Conservation (phyloP, 441 rosid species). For the Populus hybrid region DNA sequence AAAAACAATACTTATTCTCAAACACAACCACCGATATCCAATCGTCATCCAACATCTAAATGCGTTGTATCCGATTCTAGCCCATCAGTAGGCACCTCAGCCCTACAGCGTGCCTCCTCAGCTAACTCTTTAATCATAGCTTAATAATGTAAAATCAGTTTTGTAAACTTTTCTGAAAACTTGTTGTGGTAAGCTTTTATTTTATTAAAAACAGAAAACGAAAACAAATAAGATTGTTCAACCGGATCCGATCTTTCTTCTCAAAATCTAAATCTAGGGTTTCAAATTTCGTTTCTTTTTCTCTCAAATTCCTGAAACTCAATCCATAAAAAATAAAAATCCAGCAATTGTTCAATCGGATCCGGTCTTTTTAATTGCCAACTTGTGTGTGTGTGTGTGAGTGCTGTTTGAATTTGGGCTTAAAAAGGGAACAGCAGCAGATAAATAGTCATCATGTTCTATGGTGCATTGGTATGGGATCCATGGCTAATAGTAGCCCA, state of each 20-base stretch:
- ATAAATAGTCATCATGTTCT: constrained; percentile 56
- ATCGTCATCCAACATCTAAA: background rate
- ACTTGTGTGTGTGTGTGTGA: too few relatives aligned
- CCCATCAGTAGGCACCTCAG: background rate
- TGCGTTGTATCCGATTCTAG: background rate
- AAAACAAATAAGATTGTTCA: background rate
- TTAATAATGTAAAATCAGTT: background rate
- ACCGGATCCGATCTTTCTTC: too few relatives aligned
- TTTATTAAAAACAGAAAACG: background rate
- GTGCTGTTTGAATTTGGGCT: too few relatives aligned
- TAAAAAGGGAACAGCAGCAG: too few relatives aligned
- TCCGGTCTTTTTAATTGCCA: background rate
- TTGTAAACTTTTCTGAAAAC: background rate
- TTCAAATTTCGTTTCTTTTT: background rate
- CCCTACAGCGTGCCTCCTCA: background rate
- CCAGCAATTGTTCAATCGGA: background rate
- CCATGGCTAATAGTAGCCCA: constrained; percentile 96
- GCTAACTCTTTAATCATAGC: background rate
- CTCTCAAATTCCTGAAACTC: background rate
- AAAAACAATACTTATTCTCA: too few relatives aligned
- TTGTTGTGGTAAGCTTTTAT: background rate
- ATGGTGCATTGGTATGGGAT: constrained; percentile 91
- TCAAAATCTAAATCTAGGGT: background rate
- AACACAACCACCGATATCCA: background rate
- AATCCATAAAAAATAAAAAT: too few relatives aligned